Percentiles rank a stretch among this genome's conserved stretches.
These are phyloP conservation scores for Physcomitrellopsis africana DNA, from an alignment of 225 moss, liverwort and hornwort species.

Conservation along the genomic window DNA sequence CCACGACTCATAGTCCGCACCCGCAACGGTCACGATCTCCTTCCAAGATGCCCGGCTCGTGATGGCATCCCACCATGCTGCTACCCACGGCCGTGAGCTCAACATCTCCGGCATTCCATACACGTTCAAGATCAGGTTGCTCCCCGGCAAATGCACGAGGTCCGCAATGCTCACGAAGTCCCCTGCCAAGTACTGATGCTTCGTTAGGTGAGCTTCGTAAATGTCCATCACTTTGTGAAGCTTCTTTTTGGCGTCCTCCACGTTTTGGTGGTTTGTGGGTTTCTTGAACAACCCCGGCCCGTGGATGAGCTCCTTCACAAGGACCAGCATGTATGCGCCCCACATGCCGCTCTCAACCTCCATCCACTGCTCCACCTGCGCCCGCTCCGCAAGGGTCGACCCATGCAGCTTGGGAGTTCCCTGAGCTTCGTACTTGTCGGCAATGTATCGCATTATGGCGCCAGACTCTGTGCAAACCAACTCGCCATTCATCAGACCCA, in stretches of 20 bases:
- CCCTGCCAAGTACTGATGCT: slow-evolving; percentile 56
- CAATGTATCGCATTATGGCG: slow-evolving; percentile 56
- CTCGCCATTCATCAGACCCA: not conserved
- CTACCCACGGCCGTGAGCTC: slow-evolving; percentile 27
- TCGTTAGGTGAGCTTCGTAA: slow-evolving; percentile 45
- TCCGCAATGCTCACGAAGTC: slow-evolving; percentile 51
- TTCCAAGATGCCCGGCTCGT: slow-evolving; percentile 44
- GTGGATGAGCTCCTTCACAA: slow-evolving; percentile 18
- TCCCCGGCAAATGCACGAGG: slow-evolving; percentile 15
- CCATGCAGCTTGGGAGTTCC: slow-evolving; percentile 54
- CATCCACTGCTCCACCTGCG: slow-evolving; percentile 69
- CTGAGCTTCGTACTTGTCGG: slow-evolving; percentile 51
- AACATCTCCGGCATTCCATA: slow-evolving; percentile 13
- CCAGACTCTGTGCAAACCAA: slow-evolving; percentile 54
- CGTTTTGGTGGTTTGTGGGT: slow-evolving; percentile 31
- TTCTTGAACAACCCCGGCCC: not conserved
- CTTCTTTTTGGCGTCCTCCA: slow-evolving; percentile 27
- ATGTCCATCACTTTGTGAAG: slow-evolving; percentile 57
- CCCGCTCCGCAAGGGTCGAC: slow-evolving; percentile 38
- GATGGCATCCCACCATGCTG: slow-evolving; percentile 41
- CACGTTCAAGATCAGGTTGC: slow-evolving; percentile 40
- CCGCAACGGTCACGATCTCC: slow-evolving; percentile 25
- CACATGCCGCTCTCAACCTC: slow-evolving; percentile 58
- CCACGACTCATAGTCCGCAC: slow-evolving; percentile 20
- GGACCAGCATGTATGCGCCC: not conserved